Evolutionary conservation across 495 filamentous ascomycete genomes (phyloP).

Genomic region (Margaritispora aquatica): DNA sequence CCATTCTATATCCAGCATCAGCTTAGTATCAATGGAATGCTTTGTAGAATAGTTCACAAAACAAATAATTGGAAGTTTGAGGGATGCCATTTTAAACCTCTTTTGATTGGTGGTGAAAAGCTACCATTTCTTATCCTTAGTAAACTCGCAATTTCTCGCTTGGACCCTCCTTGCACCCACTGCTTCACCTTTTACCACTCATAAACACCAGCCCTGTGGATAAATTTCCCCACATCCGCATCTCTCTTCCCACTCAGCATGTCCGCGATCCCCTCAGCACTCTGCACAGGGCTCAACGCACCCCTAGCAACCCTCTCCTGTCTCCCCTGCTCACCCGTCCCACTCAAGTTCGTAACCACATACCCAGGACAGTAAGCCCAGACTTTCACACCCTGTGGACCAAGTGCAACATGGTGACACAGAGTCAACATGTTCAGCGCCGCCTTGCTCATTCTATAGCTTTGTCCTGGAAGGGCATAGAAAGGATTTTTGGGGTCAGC

Average conservation of each 20-base stretch:
- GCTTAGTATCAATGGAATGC: no score
- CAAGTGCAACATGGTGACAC: constrained; percentile 5
- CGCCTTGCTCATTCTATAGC: constrained; percentile 22
- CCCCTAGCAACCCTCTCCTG: constrained; percentile 8
- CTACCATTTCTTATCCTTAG: no score
- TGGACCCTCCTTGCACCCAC: no score
- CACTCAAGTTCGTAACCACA: constrained; percentile 21
- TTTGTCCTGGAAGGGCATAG: neutral
- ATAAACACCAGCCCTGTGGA: constrained; percentile 19
- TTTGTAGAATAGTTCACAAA: no score
- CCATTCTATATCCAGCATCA: no score
- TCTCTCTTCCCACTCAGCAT: constrained; percentile 36
- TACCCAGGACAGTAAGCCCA: constrained; percentile 19
- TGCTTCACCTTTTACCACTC: neutral
- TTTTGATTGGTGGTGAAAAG: no score
- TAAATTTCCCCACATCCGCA: constrained; percentile 32
- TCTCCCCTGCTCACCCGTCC: constrained; percentile 13
- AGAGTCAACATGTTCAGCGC: constrained; percentile 26
- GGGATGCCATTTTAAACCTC: no score
- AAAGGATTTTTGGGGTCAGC: constrained; percentile 9
- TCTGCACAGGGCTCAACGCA: constrained; percentile 26
- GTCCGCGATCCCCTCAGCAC: constrained; percentile 24
- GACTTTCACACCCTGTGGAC: constrained; percentile 11
- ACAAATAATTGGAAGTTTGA: no score
- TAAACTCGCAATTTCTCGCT: no score